These are phyloP conservation scores for Penicillium bovifimosum DNA, from an alignment of 495 filamentous ascomycete species.

Conservation along the genomic window DNA sequence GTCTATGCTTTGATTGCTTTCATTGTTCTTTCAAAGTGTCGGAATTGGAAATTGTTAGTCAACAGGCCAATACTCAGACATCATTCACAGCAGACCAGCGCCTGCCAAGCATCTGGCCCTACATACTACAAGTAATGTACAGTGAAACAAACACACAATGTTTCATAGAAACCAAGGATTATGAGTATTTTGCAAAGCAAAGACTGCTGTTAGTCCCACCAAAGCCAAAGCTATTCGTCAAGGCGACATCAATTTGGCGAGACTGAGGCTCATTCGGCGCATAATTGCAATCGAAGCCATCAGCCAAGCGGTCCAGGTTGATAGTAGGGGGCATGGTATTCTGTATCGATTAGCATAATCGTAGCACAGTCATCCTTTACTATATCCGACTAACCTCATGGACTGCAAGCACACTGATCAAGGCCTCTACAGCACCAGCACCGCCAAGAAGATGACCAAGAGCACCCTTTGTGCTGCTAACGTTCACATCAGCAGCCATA, in stretches of 20 bases:
- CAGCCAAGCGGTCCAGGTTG: slow-evolving; percentile 64
- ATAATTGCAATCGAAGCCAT: slow-evolving; percentile 83
- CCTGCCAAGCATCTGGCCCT: background rate
- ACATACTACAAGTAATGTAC: slow-evolving; percentile 4
- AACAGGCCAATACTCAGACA: background rate
- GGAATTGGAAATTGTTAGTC: background rate
- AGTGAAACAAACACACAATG: no score
- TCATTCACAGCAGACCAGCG: background rate
- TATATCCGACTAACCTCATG: slow-evolving; percentile 54
- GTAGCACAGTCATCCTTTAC: background rate
- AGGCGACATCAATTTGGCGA: slow-evolving; percentile 61
- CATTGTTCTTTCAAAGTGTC: background rate
- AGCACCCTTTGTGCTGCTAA: slow-evolving; percentile 92
- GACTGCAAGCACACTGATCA: slow-evolving; percentile 77
- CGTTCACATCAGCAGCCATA: slow-evolving; percentile 61
- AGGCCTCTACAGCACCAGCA: slow-evolving; percentile 80
- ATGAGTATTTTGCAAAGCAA: slow-evolving; percentile 54
- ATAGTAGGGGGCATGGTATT: slow-evolving; percentile 80
- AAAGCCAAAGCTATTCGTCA: slow-evolving; percentile 98
- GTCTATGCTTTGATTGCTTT: no score
- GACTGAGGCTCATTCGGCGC: slow-evolving; percentile 66
- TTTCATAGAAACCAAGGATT: background rate
- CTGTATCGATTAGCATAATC: slow-evolving; percentile 41
- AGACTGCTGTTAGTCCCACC: slow-evolving; percentile 92
- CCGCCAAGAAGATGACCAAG: slow-evolving; percentile 89